Evolutionary conservation across 2,329 filamentous ascomycete genomes (phyloP), one percentile per base, ranked within the genome.

Genomic region (Penicillium verrucosum): DNA sequence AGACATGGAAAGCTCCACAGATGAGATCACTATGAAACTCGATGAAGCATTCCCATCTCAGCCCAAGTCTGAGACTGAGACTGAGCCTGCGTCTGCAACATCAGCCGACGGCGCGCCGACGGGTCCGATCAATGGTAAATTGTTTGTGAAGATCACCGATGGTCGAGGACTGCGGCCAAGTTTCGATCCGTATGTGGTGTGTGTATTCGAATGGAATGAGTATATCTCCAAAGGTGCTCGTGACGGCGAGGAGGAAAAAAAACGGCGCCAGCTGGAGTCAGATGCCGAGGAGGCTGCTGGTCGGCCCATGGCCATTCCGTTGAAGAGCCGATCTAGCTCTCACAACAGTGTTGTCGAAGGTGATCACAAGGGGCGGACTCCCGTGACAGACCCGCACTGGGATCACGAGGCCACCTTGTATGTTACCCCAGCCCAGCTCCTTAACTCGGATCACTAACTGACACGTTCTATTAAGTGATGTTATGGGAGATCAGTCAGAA

Each of bases 311-410:
- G 90, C 92, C 32, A 97, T 99, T 63, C 94, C 94, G 1, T 97
- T 97, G 91, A 88, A 89, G 68, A 97, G 92, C 73, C 87, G 94
- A 54, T 94, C 97, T 73, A 97, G 93, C 77, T 97, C 93, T 78
- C 92, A 93, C 76, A 96, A 92, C 54, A 96, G 93, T 69, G 80
- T 88, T 62, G 82, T 84, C 36, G 90, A 96, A 67, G 80, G 78
- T 59, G 82, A 84, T 59, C 78, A 81, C 64, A 79, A 80, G 62
- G 76, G 76, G 37, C 86, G 86, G 64, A 84, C 85, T 52, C 81
- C 84, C 54, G 80, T 92, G 58, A 93, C 91, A 8, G 89, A 90
- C 72, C 93, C 94, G 0, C 90, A 90, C 68, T 99, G 94, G 94
- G 91, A 96, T 74, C 93, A 96, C 52, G 91, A 96, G 70, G 92